phyloP scores from a whole-genome alignment of 1,284 basidiomycete genomes.

The Athelia sp. region DNA sequence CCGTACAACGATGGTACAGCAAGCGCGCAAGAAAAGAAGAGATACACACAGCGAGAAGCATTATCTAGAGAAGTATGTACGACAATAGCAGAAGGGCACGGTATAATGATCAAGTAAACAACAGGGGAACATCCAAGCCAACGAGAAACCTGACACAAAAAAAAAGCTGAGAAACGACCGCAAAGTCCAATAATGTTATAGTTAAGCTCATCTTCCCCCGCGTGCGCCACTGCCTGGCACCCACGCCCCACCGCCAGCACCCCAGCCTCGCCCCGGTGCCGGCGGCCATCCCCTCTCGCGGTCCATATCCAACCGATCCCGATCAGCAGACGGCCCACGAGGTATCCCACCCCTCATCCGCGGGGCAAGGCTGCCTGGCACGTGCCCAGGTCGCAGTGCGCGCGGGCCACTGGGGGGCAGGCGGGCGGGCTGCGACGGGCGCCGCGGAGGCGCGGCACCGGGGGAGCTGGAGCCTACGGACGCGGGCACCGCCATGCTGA shows the following conservation, averaged over 20 bases:
- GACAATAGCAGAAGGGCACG: not conserved
- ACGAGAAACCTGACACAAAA: not conserved
- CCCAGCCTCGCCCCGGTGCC: slow-evolving; percentile 8
- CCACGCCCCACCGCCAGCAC: slow-evolving; percentile 2
- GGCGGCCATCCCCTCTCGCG: slow-evolving; percentile 27
- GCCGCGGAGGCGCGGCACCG: slow-evolving; percentile 21
- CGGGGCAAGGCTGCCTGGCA: slow-evolving; percentile 10
- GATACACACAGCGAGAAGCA: not conserved
- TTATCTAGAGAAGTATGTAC: slow-evolving; percentile 1
- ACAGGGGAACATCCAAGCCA: not conserved
- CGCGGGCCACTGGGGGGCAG: slow-evolving; percentile 49
- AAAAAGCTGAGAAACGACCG: no score
- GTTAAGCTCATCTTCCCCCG: not conserved
- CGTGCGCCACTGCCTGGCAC: not conserved
- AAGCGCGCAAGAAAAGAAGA: not conserved
- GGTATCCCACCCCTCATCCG: slow-evolving; percentile 23
- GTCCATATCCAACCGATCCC: slow-evolving; percentile 35
- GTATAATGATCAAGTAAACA: slow-evolving; percentile 2
- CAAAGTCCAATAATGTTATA: not conserved
- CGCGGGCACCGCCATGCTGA: slow-evolving; percentile 24
- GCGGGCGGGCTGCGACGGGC: slow-evolving; percentile 23
- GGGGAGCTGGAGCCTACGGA: slow-evolving; percentile 20
- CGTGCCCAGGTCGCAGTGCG: no score
- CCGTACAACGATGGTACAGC: no score
- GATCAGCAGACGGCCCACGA: slow-evolving; percentile 41